Evolutionary conservation across 257 asterid species (phyloP), one percentile per base, ranked within the genome.

Genomic region (Solanum arcanum): DNA sequence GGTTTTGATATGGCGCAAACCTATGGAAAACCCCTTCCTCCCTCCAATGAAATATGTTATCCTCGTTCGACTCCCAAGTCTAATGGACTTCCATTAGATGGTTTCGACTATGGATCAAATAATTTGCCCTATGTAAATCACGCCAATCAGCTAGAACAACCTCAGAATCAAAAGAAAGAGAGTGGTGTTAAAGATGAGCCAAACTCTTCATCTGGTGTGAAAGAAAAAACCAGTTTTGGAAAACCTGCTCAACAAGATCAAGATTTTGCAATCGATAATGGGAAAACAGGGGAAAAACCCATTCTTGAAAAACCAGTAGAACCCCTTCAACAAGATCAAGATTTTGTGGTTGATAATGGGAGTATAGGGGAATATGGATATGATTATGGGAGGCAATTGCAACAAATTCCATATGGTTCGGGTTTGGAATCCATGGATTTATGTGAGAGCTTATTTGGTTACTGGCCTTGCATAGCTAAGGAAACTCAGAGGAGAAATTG

Each of bases 381-480:
- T 87, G 93, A 73, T 44, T 88, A 64, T 86, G 90, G 88, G 33
- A 87, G 16, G 81, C 89, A 70, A 68, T 86, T 83, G 74, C 31
- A 86, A 59, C 89, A 89, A n/a, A 72, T 84, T 37, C 90, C 94
- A 6, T 91, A 94, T 86, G 98, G 99, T 52, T 92, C 95, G 35
- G 99, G 98, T 60, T 93, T 94, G 94, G 99, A 96, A 92, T 75
- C 94, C 15, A 31, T 94, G 88, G 98, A 95, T 80, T 29, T 96
- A 12, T 95, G 99, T 90, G 99, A 94, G 2, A 87, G 92, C 72
- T 27, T 96, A 72, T 95, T 96, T 87, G 99, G 99, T 83, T 89
- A 96, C 62, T 96, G 99, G 98, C 99, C 98, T 2, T 95, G 99
- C 86, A 42, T 94, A 46, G 95, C 89, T 23, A 93, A 92, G 90